Percentiles rank a stretch among this genome's conserved stretches.
These are phyloP conservation scores for Lolium multiflorum DNA, from an alignment of 176 grass and related monocot species.

Conservation along the genomic window DNA sequence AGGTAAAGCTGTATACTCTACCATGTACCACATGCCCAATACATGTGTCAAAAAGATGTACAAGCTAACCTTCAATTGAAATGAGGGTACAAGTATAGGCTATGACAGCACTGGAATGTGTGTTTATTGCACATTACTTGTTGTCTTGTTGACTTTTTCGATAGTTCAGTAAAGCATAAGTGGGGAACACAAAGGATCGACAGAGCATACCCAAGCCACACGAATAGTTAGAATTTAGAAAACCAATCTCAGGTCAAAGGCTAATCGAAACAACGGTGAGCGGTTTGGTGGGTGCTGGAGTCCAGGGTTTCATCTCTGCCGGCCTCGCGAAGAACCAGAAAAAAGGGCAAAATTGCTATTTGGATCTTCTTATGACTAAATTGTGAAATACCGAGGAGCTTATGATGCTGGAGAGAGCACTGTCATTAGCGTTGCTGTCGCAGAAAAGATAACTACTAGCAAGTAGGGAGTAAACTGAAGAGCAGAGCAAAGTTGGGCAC, in stretches of 20 bases:
- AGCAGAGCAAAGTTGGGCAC: no score
- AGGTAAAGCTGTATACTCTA: no score
- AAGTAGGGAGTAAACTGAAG: background rate
- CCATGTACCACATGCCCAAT: no score
- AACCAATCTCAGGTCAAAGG: background rate
- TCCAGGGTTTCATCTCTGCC: background rate
- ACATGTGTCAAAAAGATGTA: no score
- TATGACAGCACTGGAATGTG: constrained; percentile 25
- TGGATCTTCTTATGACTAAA: background rate
- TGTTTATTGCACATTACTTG: constrained; percentile 47
- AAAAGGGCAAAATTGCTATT: background rate
- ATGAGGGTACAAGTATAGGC: constrained; percentile 26
- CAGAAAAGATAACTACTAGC: background rate
- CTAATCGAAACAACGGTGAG: background rate
- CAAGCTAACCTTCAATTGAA: constrained; percentile 25
- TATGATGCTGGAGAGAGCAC: background rate
- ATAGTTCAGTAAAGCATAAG: constrained; percentile 7
- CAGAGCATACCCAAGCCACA: background rate
- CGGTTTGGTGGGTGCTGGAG: background rate
- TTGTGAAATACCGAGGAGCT: background rate
- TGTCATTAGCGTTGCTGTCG: background rate
- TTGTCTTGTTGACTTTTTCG: background rate
- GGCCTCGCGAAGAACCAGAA: background rate
- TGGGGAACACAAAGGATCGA: background rate
- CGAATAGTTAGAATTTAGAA: background rate